These are phyloP conservation scores for Crotalaria pallida DNA, from an alignment of 306 rosid species.

Conservation along the genomic window DNA sequence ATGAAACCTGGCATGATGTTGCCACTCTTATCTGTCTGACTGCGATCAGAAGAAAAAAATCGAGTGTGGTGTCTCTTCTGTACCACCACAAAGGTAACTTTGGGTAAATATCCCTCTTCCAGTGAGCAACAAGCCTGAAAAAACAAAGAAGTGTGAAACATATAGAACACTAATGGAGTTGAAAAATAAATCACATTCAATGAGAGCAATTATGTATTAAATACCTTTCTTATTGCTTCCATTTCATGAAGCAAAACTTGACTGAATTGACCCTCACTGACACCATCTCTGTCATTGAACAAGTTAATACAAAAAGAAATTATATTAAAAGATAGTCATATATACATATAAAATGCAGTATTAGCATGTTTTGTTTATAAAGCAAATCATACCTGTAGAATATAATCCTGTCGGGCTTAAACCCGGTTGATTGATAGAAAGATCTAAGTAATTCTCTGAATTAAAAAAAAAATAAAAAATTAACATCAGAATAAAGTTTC, in stretches of 20 bases:
- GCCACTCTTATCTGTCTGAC: conserved; percentile 48
- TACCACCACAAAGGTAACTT: conserved; percentile 65
- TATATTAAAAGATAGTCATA: background rate
- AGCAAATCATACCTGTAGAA: conserved; percentile 62
- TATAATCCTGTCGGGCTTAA: conserved; percentile 52
- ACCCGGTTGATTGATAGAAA: conserved; percentile 26
- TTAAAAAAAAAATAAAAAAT: background rate
- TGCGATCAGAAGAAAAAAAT: conserved; percentile 40
- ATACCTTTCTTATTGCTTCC: conserved; percentile 66
- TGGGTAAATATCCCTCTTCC: conserved; percentile 40
- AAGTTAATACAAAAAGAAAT: background rate
- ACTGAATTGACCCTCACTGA: conserved; percentile 73
- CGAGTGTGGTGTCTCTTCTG: conserved; percentile 79
- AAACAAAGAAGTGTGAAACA: background rate
- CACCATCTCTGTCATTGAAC: conserved; percentile 72
- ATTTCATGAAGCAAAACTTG: conserved; percentile 76
- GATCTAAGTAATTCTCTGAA: conserved; percentile 56
- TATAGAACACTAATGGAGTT: background rate
- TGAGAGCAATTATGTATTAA: too few relatives aligned
- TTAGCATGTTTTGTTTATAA: background rate
- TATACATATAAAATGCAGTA: background rate
- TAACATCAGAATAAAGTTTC: background rate
- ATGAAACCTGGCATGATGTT: conserved; percentile 70
- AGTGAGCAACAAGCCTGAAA: conserved; percentile 63
- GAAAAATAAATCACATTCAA: too few relatives aligned